Base-by-base conservation (phyloP, 139 green algal genomes). In the Tetraselmis chui region DNA sequence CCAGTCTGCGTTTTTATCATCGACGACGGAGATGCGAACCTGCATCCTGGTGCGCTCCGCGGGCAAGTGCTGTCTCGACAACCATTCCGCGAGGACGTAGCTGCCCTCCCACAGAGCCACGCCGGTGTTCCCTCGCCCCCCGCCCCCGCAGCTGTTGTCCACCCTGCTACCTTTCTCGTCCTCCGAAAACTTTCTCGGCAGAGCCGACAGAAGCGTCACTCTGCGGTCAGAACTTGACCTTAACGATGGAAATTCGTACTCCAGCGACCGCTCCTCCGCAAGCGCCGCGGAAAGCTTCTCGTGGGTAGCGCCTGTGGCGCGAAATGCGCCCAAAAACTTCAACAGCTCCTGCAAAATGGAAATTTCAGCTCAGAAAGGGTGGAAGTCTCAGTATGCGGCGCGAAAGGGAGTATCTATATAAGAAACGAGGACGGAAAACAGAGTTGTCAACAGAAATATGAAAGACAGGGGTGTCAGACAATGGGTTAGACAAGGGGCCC, bases 91-190 rank as follows among this genome's bases (percentile, higher is more conserved):
- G 5, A 77, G 74, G 2, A 77, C 74, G 18, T 30, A 77, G 74
- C 74, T 77, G 74, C 74, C 74, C 74, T 77, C 74, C 74, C 74
- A 77, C 18, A 77, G 74, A 2, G 74, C 74, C 74, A 77, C 74
- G 26, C 74, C 74, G 74, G 74, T 77, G n/a, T 77, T 77, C 23
- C 74, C 74, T 28, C 74, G 2, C 5, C 74, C 74, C 23, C 18
- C 2, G 74, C 74, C 74, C 23, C n/a, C 26, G 74, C 74, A 77
- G n/a, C 26, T 29, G n/a, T 77, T 29, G 74, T 77, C 74, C 23
- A 77, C 74, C 2, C 74, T 22, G 26, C 74, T 28, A 22, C 28
- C n/a, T 2, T 2, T 2, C 74, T 77, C 74, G 74, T 23, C 74
- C 23, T 2, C 74, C 2, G 74, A 29, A 25, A 67, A 67, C 11